A percentile compares a stretch with the other conserved stretches of the same genome.
These are phyloP conservation scores for Amorphotheca resinae DNA, from an alignment of 495 filamentous ascomycete genomes.

Conservation along the genomic window DNA sequence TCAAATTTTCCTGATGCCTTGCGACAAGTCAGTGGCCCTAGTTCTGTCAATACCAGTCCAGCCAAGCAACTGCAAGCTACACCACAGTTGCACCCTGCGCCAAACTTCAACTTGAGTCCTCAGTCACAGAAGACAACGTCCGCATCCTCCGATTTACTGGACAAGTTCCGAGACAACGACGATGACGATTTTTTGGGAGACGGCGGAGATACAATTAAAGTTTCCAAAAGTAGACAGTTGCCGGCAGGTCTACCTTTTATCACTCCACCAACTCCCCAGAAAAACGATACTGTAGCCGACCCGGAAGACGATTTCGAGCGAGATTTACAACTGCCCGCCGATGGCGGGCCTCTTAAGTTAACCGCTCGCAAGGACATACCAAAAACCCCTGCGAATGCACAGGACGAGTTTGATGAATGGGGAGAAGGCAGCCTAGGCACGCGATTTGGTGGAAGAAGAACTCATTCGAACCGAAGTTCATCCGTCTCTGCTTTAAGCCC, in stretches of 20 bases:
- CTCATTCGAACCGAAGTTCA: conserved; percentile 65
- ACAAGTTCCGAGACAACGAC: conserved; percentile 50
- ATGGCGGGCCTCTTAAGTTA: conserved; percentile 45
- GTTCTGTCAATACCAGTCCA: conserved; percentile 26
- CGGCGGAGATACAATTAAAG: conserved; percentile 51
- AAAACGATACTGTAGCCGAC: conserved; percentile 24
- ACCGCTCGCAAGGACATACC: conserved; percentile 45
- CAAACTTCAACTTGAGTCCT: conserved; percentile 19
- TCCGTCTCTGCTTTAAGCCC: conserved; percentile 82
- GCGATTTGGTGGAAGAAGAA: conserved; percentile 71
- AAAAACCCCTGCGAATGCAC: conserved; percentile 40
- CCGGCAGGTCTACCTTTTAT: conserved; percentile 42
- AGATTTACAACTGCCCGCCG: conserved; percentile 61
- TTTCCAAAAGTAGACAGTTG: conserved; percentile 42
- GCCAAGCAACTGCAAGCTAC: conserved; percentile 20
- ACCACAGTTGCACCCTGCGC: conserved; percentile 12
- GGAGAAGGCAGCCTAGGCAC: conserved; percentile 85
- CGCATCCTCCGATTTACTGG: conserved; percentile 28
- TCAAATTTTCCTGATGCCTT: conserved; percentile 55
- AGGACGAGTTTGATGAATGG: conserved; percentile 87
- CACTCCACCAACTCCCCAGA: conserved; percentile 41
- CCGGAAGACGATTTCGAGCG: conserved; percentile 58
- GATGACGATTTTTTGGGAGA: conserved; percentile 51
- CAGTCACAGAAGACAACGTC: conserved; percentile 13
- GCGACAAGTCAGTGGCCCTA: conserved; percentile 42